phyloP scores from a whole-genome alignment of 768 basidiomycete species.

The Suillus lakei region DNA sequence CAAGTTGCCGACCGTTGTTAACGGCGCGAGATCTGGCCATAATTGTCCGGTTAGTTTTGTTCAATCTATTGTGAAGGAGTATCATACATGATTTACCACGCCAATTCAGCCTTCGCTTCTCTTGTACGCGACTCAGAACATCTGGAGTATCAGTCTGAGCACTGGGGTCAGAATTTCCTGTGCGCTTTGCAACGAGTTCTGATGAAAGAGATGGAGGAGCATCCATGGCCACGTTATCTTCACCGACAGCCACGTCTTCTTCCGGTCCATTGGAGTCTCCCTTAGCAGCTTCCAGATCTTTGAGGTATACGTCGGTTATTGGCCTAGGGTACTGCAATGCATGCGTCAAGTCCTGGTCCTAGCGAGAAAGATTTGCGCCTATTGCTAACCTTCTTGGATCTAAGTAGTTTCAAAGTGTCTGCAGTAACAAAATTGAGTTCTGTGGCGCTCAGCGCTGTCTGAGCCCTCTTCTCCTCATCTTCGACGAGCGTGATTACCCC shows the following conservation, averaged over 20 bases:
- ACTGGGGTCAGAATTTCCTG: slow-evolving; percentile 35
- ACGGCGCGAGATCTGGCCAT: slow-evolving; percentile 65
- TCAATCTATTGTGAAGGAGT: slow-evolving; percentile 32
- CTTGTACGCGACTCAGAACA: slow-evolving; percentile 67
- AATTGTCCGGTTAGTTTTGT: slow-evolving; percentile 21
- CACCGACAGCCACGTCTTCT: slow-evolving; percentile 13
- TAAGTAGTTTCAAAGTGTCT: slow-evolving; percentile 62
- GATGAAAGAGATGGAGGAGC: neutral
- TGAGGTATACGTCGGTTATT: slow-evolving; percentile 63
- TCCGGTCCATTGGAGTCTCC: slow-evolving; percentile 19
- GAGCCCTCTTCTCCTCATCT: slow-evolving; percentile 65
- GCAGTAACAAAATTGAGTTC: slow-evolving; percentile 75
- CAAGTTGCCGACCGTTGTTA: slow-evolving; percentile 95
- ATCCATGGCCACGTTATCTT: slow-evolving; percentile 9
- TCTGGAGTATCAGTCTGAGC: slow-evolving; percentile 65
- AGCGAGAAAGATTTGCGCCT: neutral
- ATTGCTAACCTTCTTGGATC: slow-evolving; percentile 65
- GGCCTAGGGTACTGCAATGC: slow-evolving; percentile 64
- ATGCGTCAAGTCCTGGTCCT: neutral
- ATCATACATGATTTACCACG: slow-evolving; percentile 80
- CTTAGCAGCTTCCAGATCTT: slow-evolving; percentile 49
- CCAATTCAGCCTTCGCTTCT: slow-evolving; percentile 91
- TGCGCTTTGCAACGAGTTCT: slow-evolving; percentile 37
- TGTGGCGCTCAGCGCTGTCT: slow-evolving; percentile 46
- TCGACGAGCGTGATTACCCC: slow-evolving; percentile 49